Evolutionary conservation across 192 early-diverging fungal species (phyloP), one percentile per base, ranked within the genome.

Genomic region (Coemansia sp.): DNA sequence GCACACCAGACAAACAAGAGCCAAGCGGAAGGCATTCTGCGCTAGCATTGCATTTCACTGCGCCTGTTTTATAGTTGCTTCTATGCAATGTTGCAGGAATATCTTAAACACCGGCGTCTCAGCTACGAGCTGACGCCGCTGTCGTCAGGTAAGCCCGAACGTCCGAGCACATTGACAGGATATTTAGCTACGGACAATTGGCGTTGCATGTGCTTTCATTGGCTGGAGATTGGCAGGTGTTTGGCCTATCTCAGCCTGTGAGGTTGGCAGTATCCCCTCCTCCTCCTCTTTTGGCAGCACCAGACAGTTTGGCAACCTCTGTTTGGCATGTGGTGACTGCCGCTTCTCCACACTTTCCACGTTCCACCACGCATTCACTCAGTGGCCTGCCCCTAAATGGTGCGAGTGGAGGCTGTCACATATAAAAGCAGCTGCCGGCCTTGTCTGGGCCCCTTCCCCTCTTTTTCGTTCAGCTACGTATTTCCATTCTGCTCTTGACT

Each of bases 51-150:
- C 25, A 34, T 50, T 58, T 46, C 34, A 14, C 17, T 11, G 63
- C 55, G 20, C 44, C 20, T 34, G 38, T 21, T 47, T 63, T 25
- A 25, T 31, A 31, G 28, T 44, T 9, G 21, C 49, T 8, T 25
- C 8, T 20, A 15, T 5, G 17, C 10, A 18, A 66, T 68, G 46
- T 31, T 50, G 23, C 44, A 57, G 3, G 36, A 26, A 18, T 25
- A 56, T 10, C 46, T 52, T 11, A 50, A 14, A 17, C 37, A 48
- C 7, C 65, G 66, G 51, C 56, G 58, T 15, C 58, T 40, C 21
- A 74, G 71, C 71, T 74, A 74, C 53, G 71, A 74, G 62, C 65
- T 74, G 58, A 31, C 65, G 14, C 46, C 36, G 18, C n/a, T 49
- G 21, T 58, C 57, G 18, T 34, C 61, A 48, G 56, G 68, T 70